Base-by-base conservation (phyloP, 352 stramenopile genomes). In the Globisporangium barbulae region DNA sequence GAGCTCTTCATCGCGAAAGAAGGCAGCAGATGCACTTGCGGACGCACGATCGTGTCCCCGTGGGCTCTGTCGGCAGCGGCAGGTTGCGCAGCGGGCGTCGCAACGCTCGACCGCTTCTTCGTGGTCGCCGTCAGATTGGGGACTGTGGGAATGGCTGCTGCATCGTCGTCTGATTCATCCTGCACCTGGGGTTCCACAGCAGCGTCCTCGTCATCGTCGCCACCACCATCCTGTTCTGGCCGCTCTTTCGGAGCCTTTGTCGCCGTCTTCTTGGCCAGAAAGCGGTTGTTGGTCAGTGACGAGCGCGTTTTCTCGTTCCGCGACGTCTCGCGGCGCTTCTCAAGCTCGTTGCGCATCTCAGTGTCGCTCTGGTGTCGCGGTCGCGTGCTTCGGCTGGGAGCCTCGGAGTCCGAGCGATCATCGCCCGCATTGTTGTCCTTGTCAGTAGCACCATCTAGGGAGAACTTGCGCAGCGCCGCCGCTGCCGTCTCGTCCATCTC, bases 281-380 rank as follows among this genome's bases (percentile, higher is more conserved):
- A 89, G 39, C 80, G 76, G 44, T 89, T 89, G 67, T 81, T 83
- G 35, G 65, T 59, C 7, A 76, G 59, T 9, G 70, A 69, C 19
- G 64, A 55, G 22, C 59, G 68, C 1, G 58, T 56, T 39, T 68
- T 68, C 22, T 67, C 39, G 17, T 75, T 22, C 2, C 76, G 64
- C 0, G 59, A 48, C 8, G 22, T 48, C 30, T 73, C 71, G 28
- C 78, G 78, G 50, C 82, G 70, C 28, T 73, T 63, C 55, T 85
- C 78, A 17, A 75, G 58, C 1, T 78, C 50, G 48, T 83, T 66
- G 5, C 75, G 71, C 30, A 70, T 70, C 10, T 68, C 64, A 17
- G 74, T 59, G 53, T 85, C 74, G 59, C 70, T 87, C 44, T 58
- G 72, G 41, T 48, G 63, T 48, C 70, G 63, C 22, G 60, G 30